A percentile compares a stretch with the other conserved stretches of the same genome.
Evolutionary conservation across 2,329 filamentous ascomycete genomes (phyloP).

Genomic region (Pseudogymnoascus sp.): DNA sequence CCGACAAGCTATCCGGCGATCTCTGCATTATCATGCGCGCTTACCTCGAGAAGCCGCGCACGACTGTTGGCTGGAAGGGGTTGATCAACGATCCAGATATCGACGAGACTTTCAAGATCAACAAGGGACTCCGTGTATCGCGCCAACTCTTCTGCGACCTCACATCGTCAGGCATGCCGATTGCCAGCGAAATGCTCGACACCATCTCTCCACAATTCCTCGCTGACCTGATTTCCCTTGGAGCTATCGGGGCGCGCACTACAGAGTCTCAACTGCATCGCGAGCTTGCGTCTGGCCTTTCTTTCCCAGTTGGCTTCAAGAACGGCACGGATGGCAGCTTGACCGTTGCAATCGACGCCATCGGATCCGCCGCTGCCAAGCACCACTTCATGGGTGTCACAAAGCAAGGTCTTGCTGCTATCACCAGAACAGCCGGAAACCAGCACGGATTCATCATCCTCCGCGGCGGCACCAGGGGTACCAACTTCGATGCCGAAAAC

Average conservation of each 20-base stretch:
- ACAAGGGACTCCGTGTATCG: conserved; percentile 92
- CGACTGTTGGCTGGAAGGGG: conserved; percentile 98
- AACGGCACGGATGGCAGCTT: conserved; percentile 95
- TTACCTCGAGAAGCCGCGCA: conserved; percentile 97
- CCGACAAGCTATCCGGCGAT: conserved; percentile 73
- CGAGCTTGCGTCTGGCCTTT: conserved; percentile 88
- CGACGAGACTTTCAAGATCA: conserved; percentile 95
- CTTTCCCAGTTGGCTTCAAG: conserved; percentile 98
- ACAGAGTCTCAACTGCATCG: conserved; percentile 96
- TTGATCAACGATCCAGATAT: conserved; percentile 99
- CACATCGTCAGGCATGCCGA: conserved; percentile 80
- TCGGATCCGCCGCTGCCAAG: conserved; percentile 73
- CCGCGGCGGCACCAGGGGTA: conserved; percentile 80
- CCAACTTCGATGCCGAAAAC: conserved; percentile 85
- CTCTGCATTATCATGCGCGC: conserved; percentile 94
- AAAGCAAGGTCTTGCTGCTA: conserved; percentile 92
- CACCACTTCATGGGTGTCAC: conserved; percentile 99
- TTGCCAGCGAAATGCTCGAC: conserved; percentile 96
- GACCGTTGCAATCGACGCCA: conserved; percentile 88
- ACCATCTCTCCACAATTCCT: conserved; percentile 98
- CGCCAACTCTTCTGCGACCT: conserved; percentile 89
- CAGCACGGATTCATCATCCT: conserved; percentile 97
- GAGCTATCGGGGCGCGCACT: conserved; percentile 90
- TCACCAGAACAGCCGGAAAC: conserved; percentile 87
- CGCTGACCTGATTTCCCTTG: conserved; percentile 88